These are phyloP conservation scores for Phytophthora sansomeana DNA, from an alignment of 352 stramenopile genomes.

Conservation along the genomic window DNA sequence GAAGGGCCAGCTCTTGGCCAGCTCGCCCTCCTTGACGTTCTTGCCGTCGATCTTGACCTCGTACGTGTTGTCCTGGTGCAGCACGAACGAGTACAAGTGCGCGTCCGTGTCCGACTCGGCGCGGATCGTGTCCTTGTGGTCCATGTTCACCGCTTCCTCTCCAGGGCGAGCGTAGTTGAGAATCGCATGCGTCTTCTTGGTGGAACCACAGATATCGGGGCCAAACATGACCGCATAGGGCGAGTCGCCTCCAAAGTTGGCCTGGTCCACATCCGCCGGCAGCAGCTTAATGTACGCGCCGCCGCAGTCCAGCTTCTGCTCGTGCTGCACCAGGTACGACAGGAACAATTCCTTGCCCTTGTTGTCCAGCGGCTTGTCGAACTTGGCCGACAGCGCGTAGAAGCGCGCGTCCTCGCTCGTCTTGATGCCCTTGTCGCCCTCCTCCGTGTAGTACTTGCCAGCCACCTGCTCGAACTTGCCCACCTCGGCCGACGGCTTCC, in stretches of 20 bases:
- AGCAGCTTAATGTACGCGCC: constrained; percentile 99
- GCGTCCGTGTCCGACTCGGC: constrained; percentile 85
- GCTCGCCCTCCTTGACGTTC: constrained; percentile 90
- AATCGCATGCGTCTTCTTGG: constrained; percentile 98
- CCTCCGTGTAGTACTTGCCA: constrained; percentile 93
- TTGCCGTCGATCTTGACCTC: constrained; percentile 97
- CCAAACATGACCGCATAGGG: constrained; percentile 99
- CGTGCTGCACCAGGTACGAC: constrained; percentile 99
- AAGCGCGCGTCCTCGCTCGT: constrained; percentile 95
- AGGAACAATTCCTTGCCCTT: constrained; percentile 92
- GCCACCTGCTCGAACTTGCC: constrained; percentile 95
- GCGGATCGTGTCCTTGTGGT: constrained; percentile 90
- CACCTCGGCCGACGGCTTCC: constrained; percentile 95
- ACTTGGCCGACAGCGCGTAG: constrained; percentile 96
- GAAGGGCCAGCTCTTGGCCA: constrained; percentile 97
- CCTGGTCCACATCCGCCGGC: constrained; percentile 91
- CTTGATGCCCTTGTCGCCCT: constrained; percentile 95
- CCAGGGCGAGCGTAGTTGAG: constrained; percentile 97
- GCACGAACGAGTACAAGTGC: constrained; percentile 98
- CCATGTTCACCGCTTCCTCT: constrained; percentile 92
- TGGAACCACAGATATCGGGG: constrained; percentile 98
- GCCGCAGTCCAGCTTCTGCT: constrained; percentile 99
- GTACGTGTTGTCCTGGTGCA: constrained; percentile 98
- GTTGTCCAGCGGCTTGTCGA: constrained; percentile 90
- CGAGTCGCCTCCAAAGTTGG: constrained; percentile 95